These are phyloP conservation scores for Amaranthus cruentus DNA, from an alignment of 148 eudicot species.

Conservation along the genomic window DNA sequence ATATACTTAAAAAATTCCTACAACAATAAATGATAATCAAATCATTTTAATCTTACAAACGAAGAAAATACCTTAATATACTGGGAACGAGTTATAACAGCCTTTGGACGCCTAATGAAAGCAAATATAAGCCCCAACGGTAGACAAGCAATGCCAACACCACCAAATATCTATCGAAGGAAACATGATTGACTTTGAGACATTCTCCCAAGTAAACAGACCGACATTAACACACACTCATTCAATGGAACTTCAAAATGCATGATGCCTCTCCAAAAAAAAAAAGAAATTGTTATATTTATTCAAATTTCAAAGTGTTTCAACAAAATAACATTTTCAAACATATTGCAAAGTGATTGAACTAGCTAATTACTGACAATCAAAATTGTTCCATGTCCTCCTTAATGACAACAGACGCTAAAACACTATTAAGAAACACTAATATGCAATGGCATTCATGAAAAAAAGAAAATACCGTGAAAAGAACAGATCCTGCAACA, in stretches of 20 bases:
- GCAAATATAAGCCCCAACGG: slow-evolving; percentile 91
- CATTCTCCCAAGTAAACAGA: background rate
- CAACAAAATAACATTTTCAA: no score
- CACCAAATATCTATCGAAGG: slow-evolving; percentile 75
- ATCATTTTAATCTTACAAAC: background rate
- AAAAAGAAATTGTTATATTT: background rate
- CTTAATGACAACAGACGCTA: background rate
- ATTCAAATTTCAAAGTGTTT: background rate
- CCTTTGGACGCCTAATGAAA: slow-evolving; percentile 90
- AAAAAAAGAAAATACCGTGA: slow-evolving; percentile 52
- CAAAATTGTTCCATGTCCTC: background rate
- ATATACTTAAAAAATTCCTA: background rate
- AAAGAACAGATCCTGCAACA: slow-evolving; percentile 92
- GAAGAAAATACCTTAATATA: slow-evolving; percentile 74
- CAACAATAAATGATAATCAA: slow-evolving; percentile 7
- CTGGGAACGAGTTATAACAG: slow-evolving; percentile 97
- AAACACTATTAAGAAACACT: no score
- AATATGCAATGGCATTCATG: background rate
- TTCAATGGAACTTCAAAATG: background rate
- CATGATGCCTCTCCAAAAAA: background rate
- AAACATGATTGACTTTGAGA: slow-evolving; percentile 13
- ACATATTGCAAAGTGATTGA: no score
- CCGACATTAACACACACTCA: background rate
- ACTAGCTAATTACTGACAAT: background rate
- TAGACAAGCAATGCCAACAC: slow-evolving; percentile 95